phyloP scores from a whole-genome alignment of 2,329 filamentous ascomycete species.

The Alternaria brassicicola region DNA sequence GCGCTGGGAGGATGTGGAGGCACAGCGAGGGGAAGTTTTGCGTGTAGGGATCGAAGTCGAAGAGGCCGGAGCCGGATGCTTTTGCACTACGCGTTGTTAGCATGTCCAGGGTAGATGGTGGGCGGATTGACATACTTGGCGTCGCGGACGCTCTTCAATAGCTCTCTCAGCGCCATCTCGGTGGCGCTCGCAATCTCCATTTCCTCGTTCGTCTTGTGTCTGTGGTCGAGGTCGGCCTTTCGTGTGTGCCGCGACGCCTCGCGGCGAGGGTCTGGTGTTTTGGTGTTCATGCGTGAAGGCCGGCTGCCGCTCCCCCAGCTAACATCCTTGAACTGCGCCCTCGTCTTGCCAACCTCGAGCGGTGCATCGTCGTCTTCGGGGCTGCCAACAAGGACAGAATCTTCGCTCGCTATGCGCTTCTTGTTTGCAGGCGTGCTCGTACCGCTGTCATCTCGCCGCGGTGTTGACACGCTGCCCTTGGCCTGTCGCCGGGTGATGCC shows the following conservation, averaged over 20 bases:
- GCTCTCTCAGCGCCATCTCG: conserved; percentile 82
- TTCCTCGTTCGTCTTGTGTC: conserved; percentile 69
- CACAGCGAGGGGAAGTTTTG: conserved; percentile 87
- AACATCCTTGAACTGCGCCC: conserved; percentile 61
- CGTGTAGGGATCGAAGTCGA: conserved; percentile 82
- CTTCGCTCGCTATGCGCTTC: conserved; percentile 34
- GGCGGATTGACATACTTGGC: conserved; percentile 66
- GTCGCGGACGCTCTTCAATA: conserved; percentile 79
- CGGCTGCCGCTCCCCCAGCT: conserved; percentile 82
- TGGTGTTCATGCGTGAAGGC: conserved; percentile 55
- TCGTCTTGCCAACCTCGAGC: conserved; percentile 42
- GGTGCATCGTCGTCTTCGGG: conserved; percentile 22
- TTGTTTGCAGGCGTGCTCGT: conserved; percentile 29
- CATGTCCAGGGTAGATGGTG: neutral
- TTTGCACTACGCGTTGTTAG: conserved; percentile 47
- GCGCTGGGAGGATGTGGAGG: conserved; percentile 78
- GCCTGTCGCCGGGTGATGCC: conserved; percentile 87
- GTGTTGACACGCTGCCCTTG: conserved; percentile 61
- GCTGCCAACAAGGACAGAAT: conserved; percentile 36
- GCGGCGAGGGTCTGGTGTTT: conserved; percentile 51
- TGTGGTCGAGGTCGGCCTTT: conserved; percentile 68
- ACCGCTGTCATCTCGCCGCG: conserved; percentile 58
- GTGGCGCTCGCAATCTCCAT: conserved; percentile 81
- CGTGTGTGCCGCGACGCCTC: conserved; percentile 44
- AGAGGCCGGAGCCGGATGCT: conserved; percentile 55